Evolutionary conservation across 1,284 basidiomycete genomes (phyloP), one percentile per base, ranked within the genome.

Genomic region (Coniophora puteana): DNA sequence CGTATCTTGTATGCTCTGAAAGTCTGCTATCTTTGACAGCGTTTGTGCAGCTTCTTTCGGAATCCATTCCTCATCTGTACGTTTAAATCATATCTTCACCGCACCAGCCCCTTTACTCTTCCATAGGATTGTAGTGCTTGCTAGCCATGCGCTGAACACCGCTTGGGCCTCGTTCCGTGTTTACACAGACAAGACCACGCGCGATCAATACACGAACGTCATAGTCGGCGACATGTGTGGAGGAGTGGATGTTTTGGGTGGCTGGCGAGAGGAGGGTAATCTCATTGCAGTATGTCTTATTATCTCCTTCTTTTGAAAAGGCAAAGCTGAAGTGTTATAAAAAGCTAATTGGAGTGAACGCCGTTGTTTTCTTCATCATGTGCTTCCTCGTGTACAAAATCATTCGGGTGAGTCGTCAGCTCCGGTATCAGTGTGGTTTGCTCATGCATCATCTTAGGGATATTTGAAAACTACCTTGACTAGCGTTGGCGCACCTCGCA

Each of bases 381-480:
- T 46, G 51, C 1, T 63, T 59, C 45, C 48, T 73, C 3, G 66
- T 67, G 4, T 55, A 59, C 29, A 65, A 59, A 43, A 52, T 76
- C 17, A 67, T 62, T 53, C 67, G 58, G 50, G 72, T 72, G 20
- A 22, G 58, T 42, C 21, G 5, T 29, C 13, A 6, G 17, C 10
- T 18, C 16, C 17, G 8, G n/a, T 14, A 30, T 35, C n/a, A 23
- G 34, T 4, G 16, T 17, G n/a, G 18, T 26, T 8, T 8, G 34
- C 20, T 39, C 14, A 17, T 31, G 12, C 6, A 24, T n/a, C 20
- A 4, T 11, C 22, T 2, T 43, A 78, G 74, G 57, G 69, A 2
- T 80, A 76, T 47, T 61, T 68, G n/a, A 65, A 54, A 21, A 65
- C 69, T 46, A 72, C 69, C 1, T 74, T 79, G 53, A 67, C 68